Base-by-base conservation (phyloP, 2,329 filamentous ascomycete genomes). In the Colletotrichum filicis region DNA sequence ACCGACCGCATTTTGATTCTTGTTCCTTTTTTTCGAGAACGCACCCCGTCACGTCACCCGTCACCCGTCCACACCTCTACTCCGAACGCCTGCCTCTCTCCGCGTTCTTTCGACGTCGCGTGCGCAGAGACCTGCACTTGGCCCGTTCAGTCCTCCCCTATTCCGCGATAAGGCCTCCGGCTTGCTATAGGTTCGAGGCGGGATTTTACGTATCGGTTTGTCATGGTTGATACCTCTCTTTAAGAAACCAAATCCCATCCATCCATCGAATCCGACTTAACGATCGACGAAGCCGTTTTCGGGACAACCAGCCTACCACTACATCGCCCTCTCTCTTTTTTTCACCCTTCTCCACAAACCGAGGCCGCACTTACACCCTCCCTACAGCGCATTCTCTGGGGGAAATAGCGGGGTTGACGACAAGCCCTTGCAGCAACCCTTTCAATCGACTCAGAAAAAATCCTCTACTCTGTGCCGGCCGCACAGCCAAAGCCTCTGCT, bases 401-500 rank as follows among this genome's bases (percentile, higher is more conserved):
- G 74, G 53, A 53, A 72, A 69, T 68, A 74, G 74, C 74, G 74
- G 74, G 74, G 74, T 66, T 64, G 58, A 72, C 74, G 68, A 74
- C 70, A 63, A 74, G 66, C 68, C 59, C 65, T 74, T 66, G 55
- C 67, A 71, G 32, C 71, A 63, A 52, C 32, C 59, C 66, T 49
- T 63, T 63, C 59, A 22, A 22, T 16, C 62, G 52, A 63, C 61
- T 64, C 58, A 57, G 52, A 68, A 68, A 49, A 49, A 49, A 7
- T n/a, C 42, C 42, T 49, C 7, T 49, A n/a, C 42, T 49, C 42
- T 35, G 22, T 37, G 57, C 61, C 30, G 66, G 66, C 55, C 57
- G 42, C 32, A 69, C 65, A 49, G 37, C 52, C 61, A 49, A 49
- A 32, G 46, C 46, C 53, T 68, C 65, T 75, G 59, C 65, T 66